These are phyloP conservation scores for Debaryomycetaceae sp. DNA, from an alignment of 1,139 yeast genomes.

Conservation along the genomic window DNA sequence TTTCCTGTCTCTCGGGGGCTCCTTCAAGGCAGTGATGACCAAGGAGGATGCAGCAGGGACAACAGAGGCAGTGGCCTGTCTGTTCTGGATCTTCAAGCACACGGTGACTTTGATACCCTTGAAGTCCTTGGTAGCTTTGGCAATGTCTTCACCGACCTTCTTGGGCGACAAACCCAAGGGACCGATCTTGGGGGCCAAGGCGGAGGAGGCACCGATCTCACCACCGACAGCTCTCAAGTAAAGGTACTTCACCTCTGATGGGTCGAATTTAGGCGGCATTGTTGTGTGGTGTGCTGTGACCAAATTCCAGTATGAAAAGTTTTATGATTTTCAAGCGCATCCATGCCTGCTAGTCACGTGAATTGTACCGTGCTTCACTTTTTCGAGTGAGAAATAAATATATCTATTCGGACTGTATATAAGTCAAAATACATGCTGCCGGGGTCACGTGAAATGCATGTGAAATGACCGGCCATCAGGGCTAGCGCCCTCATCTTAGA, in stretches of 20 bases:
- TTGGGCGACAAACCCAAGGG: constrained; percentile 99
- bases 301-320: not conserved
- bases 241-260: constrained; percentile 95
- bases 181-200: constrained; percentile 99
- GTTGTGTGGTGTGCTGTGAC: constrained; percentile 3
- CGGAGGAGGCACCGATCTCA: constrained; percentile 99
- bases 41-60: constrained; percentile 99
- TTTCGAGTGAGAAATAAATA: not conserved
- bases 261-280: constrained; percentile 98
- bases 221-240: constrained; percentile 99
- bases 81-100: constrained; percentile 97
- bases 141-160: constrained; percentile 99
- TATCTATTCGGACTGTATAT: too few species aligned
- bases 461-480: constrained; percentile 1
- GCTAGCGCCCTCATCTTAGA: constrained; percentile 10
- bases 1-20: constrained; percentile 99
- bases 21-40: constrained; percentile 98
- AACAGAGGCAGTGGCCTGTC: constrained; percentile 98
- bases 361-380: not conserved
- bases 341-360: too few species aligned
- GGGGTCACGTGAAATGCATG: constrained; percentile 1
- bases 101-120: constrained; percentile 99
- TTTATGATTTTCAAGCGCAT: too few species aligned
- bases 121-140: constrained; percentile 98
- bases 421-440: too few species aligned